Base-by-base conservation (phyloP, 768 basidiomycete genomes). In the Lyophyllum atratum region DNA sequence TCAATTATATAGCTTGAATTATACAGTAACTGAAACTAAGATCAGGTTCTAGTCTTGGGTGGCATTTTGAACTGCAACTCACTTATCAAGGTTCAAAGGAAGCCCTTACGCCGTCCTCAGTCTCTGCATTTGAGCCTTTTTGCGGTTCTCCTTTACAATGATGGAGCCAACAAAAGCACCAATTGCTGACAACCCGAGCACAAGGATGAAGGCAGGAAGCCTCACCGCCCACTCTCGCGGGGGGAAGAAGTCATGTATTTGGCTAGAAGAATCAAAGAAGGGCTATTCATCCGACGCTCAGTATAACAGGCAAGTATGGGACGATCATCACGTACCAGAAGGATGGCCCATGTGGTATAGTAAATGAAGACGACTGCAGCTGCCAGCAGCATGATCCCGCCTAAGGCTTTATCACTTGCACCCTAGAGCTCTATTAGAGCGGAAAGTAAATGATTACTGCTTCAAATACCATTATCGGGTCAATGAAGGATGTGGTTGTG, bases 151-250 rank as follows among this genome's bases (percentile, higher is more conserved):
- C 66, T 85, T 86, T 52, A 87, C 70, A 54, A 92, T 76, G 4
- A 93, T 93, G 10, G 72, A 77, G 4, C 89, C 91, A n/a, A 96
- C 73, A 71, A 97, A 93, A 37, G 80, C 66, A 11, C 91, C 92
- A 39, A 98, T 89, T 11, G 80, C 87, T n/a, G 86, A 79, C 34
- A 97, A 74, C 6, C 95, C 95, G 9, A 90, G 67, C 5, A 95
- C 79, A 8, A 98, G 82, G 49, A 95, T 75, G 70, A 93, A 83
- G 2, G 91, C 89, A 37, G 95, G 95, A 45, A 98, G 70, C 19
- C 90, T 84, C 49, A 98, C 78, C 10, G 93, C 95, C 93, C 95
- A 98, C 77, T 97, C 93, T 48, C 95, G 80, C 5, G 91, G 69
- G 0, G 93, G 96, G 70, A 98, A 98, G 73, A 84, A 86, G 42